Evolutionary conservation across 148 eudicot genomes (phyloP), one percentile per base, ranked within the genome.

Genomic region (Linanthus parryae): DNA sequence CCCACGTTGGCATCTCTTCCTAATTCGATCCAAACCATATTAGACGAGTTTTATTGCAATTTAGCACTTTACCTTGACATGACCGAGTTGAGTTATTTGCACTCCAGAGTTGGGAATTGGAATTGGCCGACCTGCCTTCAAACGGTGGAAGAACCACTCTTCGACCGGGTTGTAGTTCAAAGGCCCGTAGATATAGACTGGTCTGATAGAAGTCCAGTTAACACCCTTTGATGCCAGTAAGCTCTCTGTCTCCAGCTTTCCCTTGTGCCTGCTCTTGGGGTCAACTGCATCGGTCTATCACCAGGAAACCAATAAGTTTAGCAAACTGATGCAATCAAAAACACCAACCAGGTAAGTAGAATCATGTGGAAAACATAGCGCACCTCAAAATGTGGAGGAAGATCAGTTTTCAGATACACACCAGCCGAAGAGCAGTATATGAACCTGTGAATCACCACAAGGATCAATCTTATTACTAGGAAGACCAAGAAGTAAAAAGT

Each of bases 201-300:
- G 99, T 58, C 99, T 81, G 1, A 92, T 1, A 47, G 99, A 79
- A 48, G 99, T 92, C 69, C 76, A 87, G 20, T 92, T 92, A 27
- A 84, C 94, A 44, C 62, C 94, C 43, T 67, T 71, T 18, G 77
- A 63, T 26, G 45, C 64, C 29, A 92, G 73, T 65, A 92, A 66
- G 69, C 60, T 70, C 80, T 92, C 96, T 0, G 96, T 92, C 66
- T 84, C 90, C 10, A 92, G 91, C 78, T 92, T 92, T 36, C 99
- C 99, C 78, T 87, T 92, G 72, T 92, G 99, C 73, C 99, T 73
- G 63, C 99, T 92, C 75, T 92, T 92, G 15, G 99, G 96, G 65
- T 92, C 99, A 44, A 80, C 99, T 60, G 96, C 99, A 68, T 92
- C 99, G 17, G 42, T 54, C 98, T 91, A 50, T 58, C 50, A 48